Percentiles rank a stretch among this genome's conserved stretches.
Conservation (phyloP, 225 moss, liverwort and hornwort species). For the Thuidium tamariscinum region DNA sequence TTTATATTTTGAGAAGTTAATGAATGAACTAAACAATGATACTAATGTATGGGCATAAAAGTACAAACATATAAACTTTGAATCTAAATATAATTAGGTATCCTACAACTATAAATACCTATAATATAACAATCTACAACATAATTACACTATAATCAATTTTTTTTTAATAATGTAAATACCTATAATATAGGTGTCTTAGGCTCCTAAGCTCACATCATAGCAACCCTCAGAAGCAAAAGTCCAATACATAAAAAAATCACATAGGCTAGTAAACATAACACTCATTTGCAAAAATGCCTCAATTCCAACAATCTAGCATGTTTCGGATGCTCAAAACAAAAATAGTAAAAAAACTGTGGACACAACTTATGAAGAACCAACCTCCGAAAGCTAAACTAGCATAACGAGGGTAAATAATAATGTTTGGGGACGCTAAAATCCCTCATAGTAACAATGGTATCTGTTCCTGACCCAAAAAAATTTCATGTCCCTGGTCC, state of each 20-base stretch:
- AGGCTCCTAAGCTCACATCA: no score
- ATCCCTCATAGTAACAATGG: not conserved
- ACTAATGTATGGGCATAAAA: no score
- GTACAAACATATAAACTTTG: no score
- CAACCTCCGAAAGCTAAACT: not conserved
- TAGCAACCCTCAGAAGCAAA: not conserved
- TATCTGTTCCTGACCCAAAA: not conserved
- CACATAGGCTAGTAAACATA: no score
- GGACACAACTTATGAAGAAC: not conserved
- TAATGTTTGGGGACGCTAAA: not conserved
- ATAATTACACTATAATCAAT: no score
- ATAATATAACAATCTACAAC: no score
- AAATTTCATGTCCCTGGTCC: not conserved
- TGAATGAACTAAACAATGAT: no score
- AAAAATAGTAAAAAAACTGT: not conserved
- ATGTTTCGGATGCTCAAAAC: not conserved
- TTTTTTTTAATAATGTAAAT: no score
- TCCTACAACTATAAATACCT: no score
- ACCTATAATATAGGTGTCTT: no score
- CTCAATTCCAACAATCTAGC: not conserved
- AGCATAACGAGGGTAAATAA: not conserved
- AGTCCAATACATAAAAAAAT: not conserved
- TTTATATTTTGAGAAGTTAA: no score
- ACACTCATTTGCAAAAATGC: not conserved
- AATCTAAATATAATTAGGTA: no score